Conservation (phyloP, 352 stramenopile species). For the Phytophthora citrophthora region DNA sequence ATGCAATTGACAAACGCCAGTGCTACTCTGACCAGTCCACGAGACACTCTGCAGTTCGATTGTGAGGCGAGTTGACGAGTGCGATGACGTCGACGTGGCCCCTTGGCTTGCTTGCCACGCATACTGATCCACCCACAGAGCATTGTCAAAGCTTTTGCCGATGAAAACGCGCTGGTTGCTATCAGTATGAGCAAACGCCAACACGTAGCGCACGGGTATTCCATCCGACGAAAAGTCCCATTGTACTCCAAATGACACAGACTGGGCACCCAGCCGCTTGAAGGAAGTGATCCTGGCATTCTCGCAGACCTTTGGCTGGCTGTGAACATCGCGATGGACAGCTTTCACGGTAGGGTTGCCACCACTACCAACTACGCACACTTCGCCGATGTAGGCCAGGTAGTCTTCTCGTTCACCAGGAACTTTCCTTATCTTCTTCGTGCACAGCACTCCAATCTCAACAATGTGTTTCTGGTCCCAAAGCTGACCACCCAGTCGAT, state of each 20-base stretch:
- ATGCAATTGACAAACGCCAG: constrained; percentile 24
- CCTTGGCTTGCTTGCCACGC: constrained; percentile 9
- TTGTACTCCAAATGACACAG: constrained; percentile 38
- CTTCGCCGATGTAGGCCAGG: constrained; percentile 40
- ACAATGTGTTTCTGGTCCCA: constrained; percentile 56
- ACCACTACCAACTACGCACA: constrained; percentile 36
- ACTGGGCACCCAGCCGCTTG: constrained; percentile 14
- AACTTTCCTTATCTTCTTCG: constrained; percentile 29
- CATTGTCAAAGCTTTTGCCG: constrained; percentile 38
- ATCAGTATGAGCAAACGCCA: constrained; percentile 32
- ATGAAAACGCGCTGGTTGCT: constrained; percentile 27
- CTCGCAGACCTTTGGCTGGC: constrained; percentile 21
- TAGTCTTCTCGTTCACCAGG: constrained; percentile 32
- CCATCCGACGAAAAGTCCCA: constrained; percentile 33
- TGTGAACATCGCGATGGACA: constrained; percentile 23
- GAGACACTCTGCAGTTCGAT: constrained; percentile 39
- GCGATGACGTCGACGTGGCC: constrained; percentile 28
- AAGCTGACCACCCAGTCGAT: constrained; percentile 43
- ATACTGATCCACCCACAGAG: constrained; percentile 23
- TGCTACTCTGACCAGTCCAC: constrained; percentile 33
- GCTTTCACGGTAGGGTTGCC: constrained; percentile 18
- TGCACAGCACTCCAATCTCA: constrained; percentile 47
- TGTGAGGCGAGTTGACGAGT: constrained; percentile 23
- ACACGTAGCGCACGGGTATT: constrained; percentile 34
- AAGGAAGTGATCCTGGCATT: constrained; percentile 30